phyloP scores from a whole-genome alignment of 306 rosid genomes.

The Parietaria judaica region DNA sequence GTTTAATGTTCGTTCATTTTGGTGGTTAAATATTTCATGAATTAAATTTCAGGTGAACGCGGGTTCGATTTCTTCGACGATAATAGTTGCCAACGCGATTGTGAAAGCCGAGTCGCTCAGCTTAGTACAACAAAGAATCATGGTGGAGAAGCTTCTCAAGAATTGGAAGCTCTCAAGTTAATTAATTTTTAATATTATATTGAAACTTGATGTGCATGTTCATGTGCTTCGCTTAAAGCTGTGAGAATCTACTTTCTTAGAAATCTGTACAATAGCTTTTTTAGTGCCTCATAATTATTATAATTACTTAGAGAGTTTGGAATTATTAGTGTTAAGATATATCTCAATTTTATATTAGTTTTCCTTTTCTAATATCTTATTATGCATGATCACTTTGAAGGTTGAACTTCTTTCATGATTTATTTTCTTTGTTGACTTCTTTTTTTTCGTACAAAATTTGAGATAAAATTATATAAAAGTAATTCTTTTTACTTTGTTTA shows the following conservation, averaged over 20 bases:
- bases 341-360: no score
- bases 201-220: neutral
- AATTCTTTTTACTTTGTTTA: no score
- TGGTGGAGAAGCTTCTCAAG: slow-evolving; percentile 76
- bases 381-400: no score
- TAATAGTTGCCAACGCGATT: slow-evolving; percentile 60
- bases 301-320: no score
- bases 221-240: neutral
- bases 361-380: no score
- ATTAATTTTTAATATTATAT: slow-evolving; percentile 6
- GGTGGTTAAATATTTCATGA: neutral
- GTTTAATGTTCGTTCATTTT: neutral
- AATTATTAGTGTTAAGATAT: no score
- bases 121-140: slow-evolving; percentile 74
- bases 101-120: slow-evolving; percentile 62
- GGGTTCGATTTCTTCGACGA: slow-evolving; percentile 49
- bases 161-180: slow-evolving; percentile 41
- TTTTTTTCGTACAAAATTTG: no score
- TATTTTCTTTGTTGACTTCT: no score
- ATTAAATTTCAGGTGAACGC: slow-evolving; percentile 56
- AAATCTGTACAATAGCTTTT: neutral
- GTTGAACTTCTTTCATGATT: no score
- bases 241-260: neutral
- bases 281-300: no score
- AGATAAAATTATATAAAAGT: no score